Evolutionary conservation across 1,284 basidiomycete genomes (phyloP).

Genomic region (Boletus smithii): DNA sequence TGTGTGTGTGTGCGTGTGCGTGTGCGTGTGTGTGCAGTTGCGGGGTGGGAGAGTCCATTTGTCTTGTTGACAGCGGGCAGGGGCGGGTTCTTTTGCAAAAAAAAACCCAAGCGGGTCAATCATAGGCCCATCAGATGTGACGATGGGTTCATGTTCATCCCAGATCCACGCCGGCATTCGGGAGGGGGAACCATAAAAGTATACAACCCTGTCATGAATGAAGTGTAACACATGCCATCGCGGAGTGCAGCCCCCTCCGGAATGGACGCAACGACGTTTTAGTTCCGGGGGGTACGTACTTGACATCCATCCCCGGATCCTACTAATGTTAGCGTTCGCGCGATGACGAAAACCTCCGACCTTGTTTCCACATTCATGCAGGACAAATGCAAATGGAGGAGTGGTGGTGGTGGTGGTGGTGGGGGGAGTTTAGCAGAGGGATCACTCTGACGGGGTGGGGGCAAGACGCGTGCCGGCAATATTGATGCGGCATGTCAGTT

Average conservation of each 20-base stretch:
- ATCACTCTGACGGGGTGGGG: neutral
- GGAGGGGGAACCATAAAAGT: constrained; percentile 12
- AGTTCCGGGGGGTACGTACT: constrained; percentile 17
- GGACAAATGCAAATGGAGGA: too few species aligned
- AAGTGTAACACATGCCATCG: constrained; percentile 17
- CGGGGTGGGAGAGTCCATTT: too few species aligned
- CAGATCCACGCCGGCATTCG: too few species aligned
- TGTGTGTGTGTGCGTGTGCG: constrained; percentile 11
- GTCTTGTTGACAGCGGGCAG: too few species aligned
- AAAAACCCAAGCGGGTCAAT: constrained; percentile 15
- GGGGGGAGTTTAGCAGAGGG: too few species aligned
- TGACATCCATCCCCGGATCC: constrained; percentile 10
- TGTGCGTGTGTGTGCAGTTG: too few species aligned
- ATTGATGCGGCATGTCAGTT: constrained; percentile 25
- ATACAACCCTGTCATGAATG: constrained; percentile 17
- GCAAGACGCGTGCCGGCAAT: constrained; percentile 19
- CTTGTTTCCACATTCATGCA: neutral
- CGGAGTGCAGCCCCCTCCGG: constrained; percentile 20
- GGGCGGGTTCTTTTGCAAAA: too few species aligned
- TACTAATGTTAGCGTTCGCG: neutral
- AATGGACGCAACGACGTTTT: neutral
- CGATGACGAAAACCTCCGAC: neutral
- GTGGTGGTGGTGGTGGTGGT: neutral
- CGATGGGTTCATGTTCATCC: too few species aligned
- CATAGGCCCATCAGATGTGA: too few species aligned